These are phyloP conservation scores for Cyclotella cryptica DNA, from an alignment of 108 stramenopile genomes.

Conservation along the genomic window DNA sequence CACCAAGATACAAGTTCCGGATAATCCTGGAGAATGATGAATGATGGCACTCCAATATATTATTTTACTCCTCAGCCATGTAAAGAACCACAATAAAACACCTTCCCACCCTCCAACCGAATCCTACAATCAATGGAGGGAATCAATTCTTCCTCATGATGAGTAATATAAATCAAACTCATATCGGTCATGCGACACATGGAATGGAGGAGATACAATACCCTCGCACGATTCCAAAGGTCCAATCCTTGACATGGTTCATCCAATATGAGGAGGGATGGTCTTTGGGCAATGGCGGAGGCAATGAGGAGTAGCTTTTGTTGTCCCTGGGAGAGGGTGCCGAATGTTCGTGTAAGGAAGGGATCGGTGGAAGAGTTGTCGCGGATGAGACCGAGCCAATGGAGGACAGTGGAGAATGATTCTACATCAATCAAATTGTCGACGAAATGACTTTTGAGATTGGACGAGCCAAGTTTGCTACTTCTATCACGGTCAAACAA, in stretches of 20 bases:
- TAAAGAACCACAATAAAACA: constrained; percentile 44
- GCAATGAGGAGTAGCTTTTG: constrained; percentile 82
- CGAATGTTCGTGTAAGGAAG: constrained; percentile 52
- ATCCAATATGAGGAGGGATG: constrained; percentile 72
- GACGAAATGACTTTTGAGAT: constrained; percentile 18
- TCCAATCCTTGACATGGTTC: constrained; percentile 85
- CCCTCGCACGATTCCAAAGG: constrained; percentile 54
- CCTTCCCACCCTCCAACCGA: constrained; percentile 59
- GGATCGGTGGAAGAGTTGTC: constrained; percentile 12
- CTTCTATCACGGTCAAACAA: constrained; percentile 19
- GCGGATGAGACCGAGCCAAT: constrained; percentile 39
- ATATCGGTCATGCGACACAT: constrained; percentile 68
- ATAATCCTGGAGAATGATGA: too few relatives aligned
- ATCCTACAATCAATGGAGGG: constrained; percentile 61
- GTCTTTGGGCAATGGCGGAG: constrained; percentile 65
- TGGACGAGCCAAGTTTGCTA: neutral
- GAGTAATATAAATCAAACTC: constrained; percentile 76
- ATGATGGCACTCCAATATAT: too few relatives aligned
- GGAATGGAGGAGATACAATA: constrained; percentile 61
- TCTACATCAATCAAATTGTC: neutral
- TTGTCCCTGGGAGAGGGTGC: constrained; percentile 77
- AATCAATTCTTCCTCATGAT: constrained; percentile 74
- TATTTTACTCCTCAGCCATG: neutral
- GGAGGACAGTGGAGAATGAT: constrained; percentile 6
- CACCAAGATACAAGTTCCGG: too few relatives aligned